A percentile compares a stretch with the other conserved stretches of the same genome.
These are phyloP conservation scores for Starmerella scarabaei DNA, from an alignment of 805 yeast genomes.

Conservation along the genomic window DNA sequence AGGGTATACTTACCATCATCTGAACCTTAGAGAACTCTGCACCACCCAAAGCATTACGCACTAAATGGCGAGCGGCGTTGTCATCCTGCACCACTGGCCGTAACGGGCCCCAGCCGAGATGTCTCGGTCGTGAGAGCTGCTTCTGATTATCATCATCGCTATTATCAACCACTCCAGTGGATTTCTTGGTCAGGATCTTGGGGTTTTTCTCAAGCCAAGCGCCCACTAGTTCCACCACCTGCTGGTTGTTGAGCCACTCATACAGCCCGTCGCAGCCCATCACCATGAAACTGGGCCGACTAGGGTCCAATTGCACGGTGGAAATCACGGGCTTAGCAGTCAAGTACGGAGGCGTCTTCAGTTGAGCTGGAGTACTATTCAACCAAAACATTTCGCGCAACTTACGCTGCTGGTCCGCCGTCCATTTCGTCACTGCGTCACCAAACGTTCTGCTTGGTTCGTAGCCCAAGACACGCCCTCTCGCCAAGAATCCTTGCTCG, in stretches of 20 bases:
- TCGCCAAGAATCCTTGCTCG: conserved; percentile 40
- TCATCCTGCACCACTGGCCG: conserved; percentile 48
- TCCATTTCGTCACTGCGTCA: conserved; percentile 82
- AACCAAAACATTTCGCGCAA: conserved; percentile 68
- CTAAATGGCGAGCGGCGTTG: conserved; percentile 81
- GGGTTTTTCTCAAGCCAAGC: conserved; percentile 77
- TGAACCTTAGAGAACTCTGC: conserved; percentile 77
- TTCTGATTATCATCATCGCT: conserved; percentile 31
- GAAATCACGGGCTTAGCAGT: conserved; percentile 90
- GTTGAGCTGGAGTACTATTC: conserved; percentile 47
- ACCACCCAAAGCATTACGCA: conserved; percentile 82
- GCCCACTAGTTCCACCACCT: conserved; percentile 78
- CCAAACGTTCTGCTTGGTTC: conserved; percentile 97
- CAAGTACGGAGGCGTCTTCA: conserved; percentile 86
- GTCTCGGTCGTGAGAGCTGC: conserved; percentile 39
- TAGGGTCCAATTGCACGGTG: conserved; percentile 57
- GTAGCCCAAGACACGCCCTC: conserved; percentile 83
- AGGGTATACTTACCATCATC: conserved; percentile 79
- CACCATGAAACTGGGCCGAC: conserved; percentile 68
- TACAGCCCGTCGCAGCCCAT: conserved; percentile 89
- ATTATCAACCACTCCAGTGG: conserved; percentile 33
- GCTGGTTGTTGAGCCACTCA: conserved; percentile 86
- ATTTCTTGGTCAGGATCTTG: conserved; percentile 23
- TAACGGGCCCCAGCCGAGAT: conserved; percentile 16
- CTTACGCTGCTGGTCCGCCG: conserved; percentile 53